Percentiles rank a stretch among this genome's conserved stretches.
Evolutionary conservation across 2,329 filamentous ascomycete genomes (phyloP).

Genomic region (Fusarium aywerte): DNA sequence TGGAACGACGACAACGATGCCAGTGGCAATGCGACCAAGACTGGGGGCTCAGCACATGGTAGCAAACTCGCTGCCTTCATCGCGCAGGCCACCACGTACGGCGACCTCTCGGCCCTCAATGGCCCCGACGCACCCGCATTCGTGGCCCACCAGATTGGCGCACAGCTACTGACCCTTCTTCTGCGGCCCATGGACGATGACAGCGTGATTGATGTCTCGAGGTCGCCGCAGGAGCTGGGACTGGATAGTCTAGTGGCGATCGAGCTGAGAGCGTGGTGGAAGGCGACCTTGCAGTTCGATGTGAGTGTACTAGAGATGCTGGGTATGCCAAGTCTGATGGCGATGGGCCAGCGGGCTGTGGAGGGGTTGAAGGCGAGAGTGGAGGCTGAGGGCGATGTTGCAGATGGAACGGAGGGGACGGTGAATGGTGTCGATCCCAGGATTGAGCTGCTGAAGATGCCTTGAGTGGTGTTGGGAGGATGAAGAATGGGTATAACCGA

Average conservation of each 20-base stretch:
- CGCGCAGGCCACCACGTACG: slow-evolving; percentile 1
- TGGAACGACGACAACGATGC: slow-evolving; percentile 3
- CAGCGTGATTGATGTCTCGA: slow-evolving; percentile 3
- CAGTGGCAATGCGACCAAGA: slow-evolving; percentile 4
- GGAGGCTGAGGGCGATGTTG: slow-evolving; percentile 5
- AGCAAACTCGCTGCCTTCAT: slow-evolving; percentile 10
- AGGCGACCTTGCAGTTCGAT: background rate
- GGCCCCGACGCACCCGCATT: slow-evolving; percentile 2
- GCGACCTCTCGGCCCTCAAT: slow-evolving; percentile 4
- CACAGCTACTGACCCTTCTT: slow-evolving; percentile 5
- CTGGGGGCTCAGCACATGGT: slow-evolving; percentile 2
- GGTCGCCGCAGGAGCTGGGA: slow-evolving; percentile 3
- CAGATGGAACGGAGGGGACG: background rate
- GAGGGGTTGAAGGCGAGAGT: slow-evolving; percentile 3
- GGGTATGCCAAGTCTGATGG: background rate
- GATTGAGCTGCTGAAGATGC: slow-evolving; percentile 7
- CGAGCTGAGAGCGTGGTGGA: slow-evolving; percentile 7
- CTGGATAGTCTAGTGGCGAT: slow-evolving; percentile 7
- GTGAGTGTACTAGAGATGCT: slow-evolving; percentile 8
- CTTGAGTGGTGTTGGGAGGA: slow-evolving; percentile 1
- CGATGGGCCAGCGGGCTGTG: slow-evolving; percentile 3
- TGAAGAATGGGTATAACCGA: background rate
- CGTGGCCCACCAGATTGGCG: slow-evolving; percentile 8
- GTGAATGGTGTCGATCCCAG: slow-evolving; percentile 4
- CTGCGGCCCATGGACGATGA: slow-evolving; percentile 8